These are phyloP conservation scores for Hevea brasiliensis DNA, from an alignment of 345 rosid genomes.

Conservation along the genomic window DNA sequence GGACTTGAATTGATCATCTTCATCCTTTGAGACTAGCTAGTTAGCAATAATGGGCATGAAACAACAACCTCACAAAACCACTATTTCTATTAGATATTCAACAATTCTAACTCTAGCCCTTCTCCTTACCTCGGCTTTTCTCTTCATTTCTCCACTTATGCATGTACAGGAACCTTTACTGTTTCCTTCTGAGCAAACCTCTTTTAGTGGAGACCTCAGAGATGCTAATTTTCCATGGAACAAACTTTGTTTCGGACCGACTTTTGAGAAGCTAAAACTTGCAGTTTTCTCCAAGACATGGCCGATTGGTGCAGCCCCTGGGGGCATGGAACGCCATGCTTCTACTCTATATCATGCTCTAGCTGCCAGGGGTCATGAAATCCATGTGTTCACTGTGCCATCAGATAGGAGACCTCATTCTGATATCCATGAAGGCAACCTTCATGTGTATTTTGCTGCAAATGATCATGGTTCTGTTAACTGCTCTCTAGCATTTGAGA, in stretches of 20 bases:
- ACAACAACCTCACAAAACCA: slow-evolving; percentile 37
- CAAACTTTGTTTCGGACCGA: slow-evolving; percentile 55
- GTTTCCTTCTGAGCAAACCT: neutral
- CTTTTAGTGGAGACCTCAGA: slow-evolving; percentile 56
- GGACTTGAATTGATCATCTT: too few relatives aligned
- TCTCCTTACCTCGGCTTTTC: slow-evolving; percentile 39
- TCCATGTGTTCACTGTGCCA: slow-evolving; percentile 74
- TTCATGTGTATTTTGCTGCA: slow-evolving; percentile 60
- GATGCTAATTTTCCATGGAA: slow-evolving; percentile 62
- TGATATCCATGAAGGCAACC: slow-evolving; percentile 46
- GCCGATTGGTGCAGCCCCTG: slow-evolving; percentile 62
- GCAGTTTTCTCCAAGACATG: slow-evolving; percentile 72
- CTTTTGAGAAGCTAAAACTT: slow-evolving; percentile 58
- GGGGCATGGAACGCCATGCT: slow-evolving; percentile 83
- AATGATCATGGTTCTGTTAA: slow-evolving; percentile 61
- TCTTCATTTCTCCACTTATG: slow-evolving; percentile 35
- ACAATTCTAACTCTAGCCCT: slow-evolving; percentile 34
- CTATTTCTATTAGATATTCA: slow-evolving; percentile 32
- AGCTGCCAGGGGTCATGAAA: slow-evolving; percentile 57
- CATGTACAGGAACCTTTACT: slow-evolving; percentile 6
- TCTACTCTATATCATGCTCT: slow-evolving; percentile 55
- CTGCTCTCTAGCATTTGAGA: slow-evolving; percentile 53
- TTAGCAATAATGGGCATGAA: slow-evolving; percentile 36
- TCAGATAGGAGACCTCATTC: slow-evolving; percentile 41
- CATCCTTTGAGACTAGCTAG: neutral